Evolutionary conservation across 2,329 filamentous ascomycete species (phyloP).

Genomic region (Leptosphaerulina australis): DNA sequence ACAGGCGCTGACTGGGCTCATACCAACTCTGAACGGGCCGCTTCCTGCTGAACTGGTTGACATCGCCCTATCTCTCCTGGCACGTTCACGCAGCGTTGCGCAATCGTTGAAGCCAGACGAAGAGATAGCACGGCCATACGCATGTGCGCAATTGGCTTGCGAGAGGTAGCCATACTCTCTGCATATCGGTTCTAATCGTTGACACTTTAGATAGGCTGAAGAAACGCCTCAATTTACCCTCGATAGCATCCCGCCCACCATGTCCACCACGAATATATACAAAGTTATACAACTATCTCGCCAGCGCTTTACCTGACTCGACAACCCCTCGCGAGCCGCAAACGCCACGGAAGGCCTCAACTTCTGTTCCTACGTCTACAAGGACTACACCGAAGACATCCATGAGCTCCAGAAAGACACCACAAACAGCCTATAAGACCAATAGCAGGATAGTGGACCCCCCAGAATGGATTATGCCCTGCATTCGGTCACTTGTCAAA

Average conservation of each 20-base stretch:
- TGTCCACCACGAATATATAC: conserved; percentile 67
- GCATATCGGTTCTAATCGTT: conserved; percentile 27
- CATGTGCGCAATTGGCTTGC: conserved; percentile 69
- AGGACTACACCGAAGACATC: conserved; percentile 39
- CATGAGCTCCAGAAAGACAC: conserved; percentile 30
- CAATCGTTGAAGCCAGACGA: conserved; percentile 56
- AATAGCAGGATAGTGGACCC: conserved; percentile 23
- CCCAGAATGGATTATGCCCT: conserved; percentile 69
- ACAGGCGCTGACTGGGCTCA: conserved; percentile 50
- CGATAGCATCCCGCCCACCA: conserved; percentile 44
- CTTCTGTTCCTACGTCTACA: conserved; percentile 29
- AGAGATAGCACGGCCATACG: conserved; percentile 47
- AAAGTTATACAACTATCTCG: conserved; percentile 80
- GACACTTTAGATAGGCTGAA: conserved; percentile 67
- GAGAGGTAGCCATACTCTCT: conserved; percentile 64
- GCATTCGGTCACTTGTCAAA: conserved; percentile 69
- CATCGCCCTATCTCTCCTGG: conserved; percentile 41
- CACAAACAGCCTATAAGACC: conserved; percentile 25
- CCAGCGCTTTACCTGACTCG: conserved; percentile 67
- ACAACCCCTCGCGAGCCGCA: conserved; percentile 33
- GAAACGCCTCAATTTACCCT: conserved; percentile 43
- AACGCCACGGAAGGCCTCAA: conserved; percentile 40
- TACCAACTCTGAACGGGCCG: conserved; percentile 46
- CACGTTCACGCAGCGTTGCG: conserved; percentile 46
- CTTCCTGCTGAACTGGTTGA: conserved; percentile 43